Conservation (phyloP, 1,139 yeast genomes). For the Taiozyma sp. region DNA sequence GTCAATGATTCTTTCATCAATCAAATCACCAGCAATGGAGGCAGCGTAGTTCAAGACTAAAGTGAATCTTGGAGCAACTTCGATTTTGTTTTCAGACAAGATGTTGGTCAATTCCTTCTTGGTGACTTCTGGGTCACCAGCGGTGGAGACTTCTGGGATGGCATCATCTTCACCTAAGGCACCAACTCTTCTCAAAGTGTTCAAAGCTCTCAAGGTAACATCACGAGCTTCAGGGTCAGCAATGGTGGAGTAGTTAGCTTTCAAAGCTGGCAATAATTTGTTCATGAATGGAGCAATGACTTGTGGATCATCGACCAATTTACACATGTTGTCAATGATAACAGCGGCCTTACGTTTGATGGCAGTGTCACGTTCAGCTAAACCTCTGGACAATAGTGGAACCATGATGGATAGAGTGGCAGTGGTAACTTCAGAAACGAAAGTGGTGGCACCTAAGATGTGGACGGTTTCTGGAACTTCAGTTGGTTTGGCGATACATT, state of each 20-base stretch:
- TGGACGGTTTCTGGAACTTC: slow-evolving; percentile 99
- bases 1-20: slow-evolving; percentile 95
- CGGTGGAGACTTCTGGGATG: slow-evolving; percentile 95
- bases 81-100: slow-evolving; percentile 51
- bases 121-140: slow-evolving; percentile 93
- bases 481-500: slow-evolving; percentile 94
- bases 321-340: slow-evolving; percentile 99
- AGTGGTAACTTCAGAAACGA: slow-evolving; percentile 98
- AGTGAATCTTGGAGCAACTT: slow-evolving; percentile 70
- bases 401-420: slow-evolving; percentile 99
- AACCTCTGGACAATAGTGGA: slow-evolving; percentile 98
- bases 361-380: slow-evolving; percentile 98
- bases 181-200: slow-evolving; percentile 98
- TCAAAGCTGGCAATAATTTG: slow-evolving; percentile 93
- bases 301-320: slow-evolving; percentile 99
- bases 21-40: slow-evolving; percentile 97
- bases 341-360: slow-evolving; percentile 99
- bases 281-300: slow-evolving; percentile 98
- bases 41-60: slow-evolving; percentile 79
- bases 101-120: slow-evolving; percentile 75
- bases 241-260: slow-evolving; percentile 88
- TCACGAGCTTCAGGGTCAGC: slow-evolving; percentile 99
- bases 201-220: slow-evolving; percentile 94
- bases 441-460: slow-evolving; percentile 98
- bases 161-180: slow-evolving; percentile 84